Evolutionary conservation across 306 rosid genomes (phyloP).

Genomic region (Vachellia pachyceras): DNA sequence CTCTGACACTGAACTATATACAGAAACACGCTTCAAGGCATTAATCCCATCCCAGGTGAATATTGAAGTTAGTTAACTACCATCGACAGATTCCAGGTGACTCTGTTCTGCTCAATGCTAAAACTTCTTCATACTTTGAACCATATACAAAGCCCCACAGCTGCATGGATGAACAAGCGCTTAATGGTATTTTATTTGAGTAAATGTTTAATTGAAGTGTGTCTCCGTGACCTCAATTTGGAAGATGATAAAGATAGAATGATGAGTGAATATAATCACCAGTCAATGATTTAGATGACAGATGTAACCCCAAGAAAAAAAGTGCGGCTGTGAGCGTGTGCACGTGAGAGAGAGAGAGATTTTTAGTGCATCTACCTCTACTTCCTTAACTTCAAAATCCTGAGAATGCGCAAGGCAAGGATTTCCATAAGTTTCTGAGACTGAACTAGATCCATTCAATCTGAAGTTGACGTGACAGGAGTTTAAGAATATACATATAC

Average conservation of each 20-base stretch:
- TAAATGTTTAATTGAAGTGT: neutral
- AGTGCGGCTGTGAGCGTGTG: neutral
- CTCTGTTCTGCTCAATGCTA: conserved; percentile 74
- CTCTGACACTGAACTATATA: neutral
- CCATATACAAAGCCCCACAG: conserved; percentile 90
- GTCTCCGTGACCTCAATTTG: neutral
- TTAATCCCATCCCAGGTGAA: neutral
- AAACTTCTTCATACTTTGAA: conserved; percentile 79
- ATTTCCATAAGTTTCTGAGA: conserved; percentile 87
- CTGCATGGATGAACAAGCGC: conserved; percentile 53
- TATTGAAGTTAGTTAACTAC: conserved; percentile 43
- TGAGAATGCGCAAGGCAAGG: conserved; percentile 89
- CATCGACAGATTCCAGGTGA: conserved; percentile 85
- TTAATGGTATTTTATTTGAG: neutral
- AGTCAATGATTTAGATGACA: neutral
- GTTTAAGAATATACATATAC: neutral
- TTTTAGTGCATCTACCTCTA: conserved; percentile 80
- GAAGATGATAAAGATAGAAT: neutral
- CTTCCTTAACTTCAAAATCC: conserved; percentile 90
- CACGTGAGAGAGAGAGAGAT: neutral
- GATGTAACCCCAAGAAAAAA: neutral
- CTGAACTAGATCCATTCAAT: conserved; percentile 88
- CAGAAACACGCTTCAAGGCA: conserved; percentile 14
- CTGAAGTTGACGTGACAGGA: conserved; percentile 41
- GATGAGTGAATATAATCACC: neutral